These are phyloP conservation scores for Globisporangium acanthophoron DNA, from an alignment of 352 stramenopile species.

Conservation along the genomic window DNA sequence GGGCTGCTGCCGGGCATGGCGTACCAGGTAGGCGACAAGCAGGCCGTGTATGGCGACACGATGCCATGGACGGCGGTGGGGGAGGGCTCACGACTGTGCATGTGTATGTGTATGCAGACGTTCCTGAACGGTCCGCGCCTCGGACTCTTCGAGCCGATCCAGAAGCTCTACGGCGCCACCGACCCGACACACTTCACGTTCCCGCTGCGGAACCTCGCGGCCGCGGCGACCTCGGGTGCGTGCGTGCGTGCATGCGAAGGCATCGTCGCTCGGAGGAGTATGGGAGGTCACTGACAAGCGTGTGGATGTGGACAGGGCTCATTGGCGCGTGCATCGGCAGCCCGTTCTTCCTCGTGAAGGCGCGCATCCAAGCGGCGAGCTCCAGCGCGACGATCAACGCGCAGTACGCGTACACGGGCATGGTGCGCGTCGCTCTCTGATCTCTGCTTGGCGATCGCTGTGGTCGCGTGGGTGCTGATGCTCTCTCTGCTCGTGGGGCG, in stretches of 20 bases:
- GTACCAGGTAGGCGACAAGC: conserved; percentile 45
- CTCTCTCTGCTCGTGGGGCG: conserved; percentile 1
- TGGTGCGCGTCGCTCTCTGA: conserved; percentile 33
- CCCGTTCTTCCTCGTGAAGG: conserved; percentile 85
- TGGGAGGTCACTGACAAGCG: background rate
- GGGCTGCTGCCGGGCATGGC: conserved; percentile 69
- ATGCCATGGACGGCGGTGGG: too few relatives aligned
- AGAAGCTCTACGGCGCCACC: conserved; percentile 74
- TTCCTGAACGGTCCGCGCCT: conserved; percentile 80
- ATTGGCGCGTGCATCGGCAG: conserved; percentile 74
- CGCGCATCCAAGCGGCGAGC: conserved; percentile 76
- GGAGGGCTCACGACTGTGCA: background rate
- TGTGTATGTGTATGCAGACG: conserved; percentile 19
- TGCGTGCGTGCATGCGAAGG: conserved; percentile 1
- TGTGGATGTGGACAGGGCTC: conserved; percentile 25
- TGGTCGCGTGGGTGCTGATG: background rate
- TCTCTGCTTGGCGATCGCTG: background rate
- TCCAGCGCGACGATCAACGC: conserved; percentile 69
- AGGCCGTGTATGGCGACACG: too few relatives aligned
- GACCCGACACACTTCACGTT: conserved; percentile 72
- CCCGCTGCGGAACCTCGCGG: conserved; percentile 67
- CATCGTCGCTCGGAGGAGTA: background rate
- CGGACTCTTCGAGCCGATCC: conserved; percentile 73
- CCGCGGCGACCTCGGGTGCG: conserved; percentile 61
- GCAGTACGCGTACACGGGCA: conserved; percentile 79